Percentiles rank a stretch among this genome's conserved stretches.
Evolutionary conservation across 1,139 yeast genomes (phyloP).

Genomic region (Blastobotrys ciferrii): DNA sequence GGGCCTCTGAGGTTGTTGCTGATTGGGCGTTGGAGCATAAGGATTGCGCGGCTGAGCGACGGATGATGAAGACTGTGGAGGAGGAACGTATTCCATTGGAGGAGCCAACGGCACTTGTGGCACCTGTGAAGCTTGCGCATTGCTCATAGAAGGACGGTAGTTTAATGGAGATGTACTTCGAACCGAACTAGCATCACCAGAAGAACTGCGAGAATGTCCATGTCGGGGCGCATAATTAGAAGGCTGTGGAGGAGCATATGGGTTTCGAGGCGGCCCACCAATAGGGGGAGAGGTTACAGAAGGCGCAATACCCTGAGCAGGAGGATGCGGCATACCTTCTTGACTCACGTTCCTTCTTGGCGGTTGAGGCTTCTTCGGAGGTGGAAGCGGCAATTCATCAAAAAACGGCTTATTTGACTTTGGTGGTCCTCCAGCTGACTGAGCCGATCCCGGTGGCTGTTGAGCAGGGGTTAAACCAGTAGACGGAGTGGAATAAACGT

Average conservation of each 20-base stretch:
- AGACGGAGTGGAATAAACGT: slow-evolving; percentile 15
- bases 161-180: slow-evolving; percentile 1
- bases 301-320: too few species aligned
- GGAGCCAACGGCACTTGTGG: slow-evolving; percentile 19
- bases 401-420: slow-evolving; percentile 45
- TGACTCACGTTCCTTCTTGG: slow-evolving; percentile 4
- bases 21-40: slow-evolving; percentile 4
- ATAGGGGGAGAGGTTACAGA: slow-evolving; percentile 3
- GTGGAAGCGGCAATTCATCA: slow-evolving; percentile 49
- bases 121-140: slow-evolving; percentile 8
- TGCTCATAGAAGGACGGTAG: neutral
- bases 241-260: slow-evolving; percentile 18
- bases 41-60: slow-evolving; percentile 6
- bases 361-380: slow-evolving; percentile 6
- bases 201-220: slow-evolving; percentile 8
- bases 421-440: slow-evolving; percentile 6
- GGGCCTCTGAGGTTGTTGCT: slow-evolving; percentile 13
- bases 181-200: slow-evolving; percentile 7
- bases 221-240: neutral
- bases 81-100: slow-evolving; percentile 18
- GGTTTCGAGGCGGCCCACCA: slow-evolving; percentile 11
- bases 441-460: slow-evolving; percentile 12
- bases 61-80: slow-evolving; percentile 2
- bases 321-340: slow-evolving; percentile 1
- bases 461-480: slow-evolving; percentile 6